A percentile compares a stretch with the other conserved stretches of the same genome.
phyloP scores from a whole-genome alignment of 768 basidiomycete species.

The Suillus ampliporus region DNA sequence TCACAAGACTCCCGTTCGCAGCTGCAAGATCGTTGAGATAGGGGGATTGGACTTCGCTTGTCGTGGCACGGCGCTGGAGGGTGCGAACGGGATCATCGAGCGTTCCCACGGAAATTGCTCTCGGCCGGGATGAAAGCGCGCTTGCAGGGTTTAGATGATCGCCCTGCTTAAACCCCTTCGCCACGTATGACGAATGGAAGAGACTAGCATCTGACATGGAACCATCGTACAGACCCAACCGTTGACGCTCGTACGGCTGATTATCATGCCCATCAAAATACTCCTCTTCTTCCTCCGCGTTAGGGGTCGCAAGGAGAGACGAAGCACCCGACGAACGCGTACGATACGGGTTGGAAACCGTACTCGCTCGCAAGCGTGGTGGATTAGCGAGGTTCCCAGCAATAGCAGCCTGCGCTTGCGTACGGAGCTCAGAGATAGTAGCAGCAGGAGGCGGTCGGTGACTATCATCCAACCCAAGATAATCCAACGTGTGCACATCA shows the following conservation, averaged over 20 bases:
- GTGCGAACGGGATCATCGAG: constrained; percentile 80
- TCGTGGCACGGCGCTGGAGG: constrained; percentile 67
- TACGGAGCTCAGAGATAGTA: constrained; percentile 87
- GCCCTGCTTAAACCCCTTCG: constrained; percentile 75
- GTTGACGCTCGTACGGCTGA: constrained; percentile 54
- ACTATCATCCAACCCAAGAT: constrained; percentile 90
- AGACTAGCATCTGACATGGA: constrained; percentile 56
- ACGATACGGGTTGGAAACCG: constrained; percentile 93
- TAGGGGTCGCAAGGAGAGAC: constrained; percentile 67
- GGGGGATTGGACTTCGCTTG: constrained; percentile 57
- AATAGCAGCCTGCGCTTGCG: constrained; percentile 89
- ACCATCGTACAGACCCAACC: constrained; percentile 66
- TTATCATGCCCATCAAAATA: constrained; percentile 67
- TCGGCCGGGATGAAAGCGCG: constrained; percentile 59
- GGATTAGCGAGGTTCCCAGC: constrained; percentile 82
- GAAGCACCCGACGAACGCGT: constrained; percentile 61
- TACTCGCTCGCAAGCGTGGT: constrained; percentile 84
- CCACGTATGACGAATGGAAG: constrained; percentile 63
- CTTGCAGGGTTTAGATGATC: constrained; percentile 64
- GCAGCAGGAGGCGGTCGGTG: constrained; percentile 81
- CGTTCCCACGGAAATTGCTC: constrained; percentile 88
- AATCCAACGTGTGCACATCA: constrained; percentile 94
- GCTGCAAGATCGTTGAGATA: constrained; percentile 64
- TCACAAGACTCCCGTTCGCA: constrained; percentile 31
- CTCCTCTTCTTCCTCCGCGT: constrained; percentile 75